A percentile compares a stretch with the other conserved stretches of the same genome.
These are phyloP conservation scores for Pilatotrama ljubarskyi DNA, from an alignment of 768 basidiomycete species.

Conservation along the genomic window DNA sequence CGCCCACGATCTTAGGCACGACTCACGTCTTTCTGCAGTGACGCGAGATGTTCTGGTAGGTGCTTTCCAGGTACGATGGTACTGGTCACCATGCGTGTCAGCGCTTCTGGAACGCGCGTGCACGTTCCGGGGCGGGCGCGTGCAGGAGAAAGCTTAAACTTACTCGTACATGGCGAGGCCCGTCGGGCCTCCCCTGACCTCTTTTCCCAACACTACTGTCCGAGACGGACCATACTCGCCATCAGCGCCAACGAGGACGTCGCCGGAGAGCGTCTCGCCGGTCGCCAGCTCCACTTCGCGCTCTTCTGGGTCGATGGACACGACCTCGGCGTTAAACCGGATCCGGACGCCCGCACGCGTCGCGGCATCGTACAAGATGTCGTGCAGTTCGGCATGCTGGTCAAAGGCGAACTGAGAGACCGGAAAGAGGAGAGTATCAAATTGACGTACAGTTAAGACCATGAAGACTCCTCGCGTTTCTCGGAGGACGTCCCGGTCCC, in stretches of 20 bases:
- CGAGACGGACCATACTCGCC: constrained; percentile 31
- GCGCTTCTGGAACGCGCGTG: neutral
- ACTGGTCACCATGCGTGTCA: neutral
- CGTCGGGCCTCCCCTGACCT: constrained; percentile 16
- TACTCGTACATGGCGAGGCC: constrained; percentile 33
- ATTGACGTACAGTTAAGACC: constrained; percentile 31
- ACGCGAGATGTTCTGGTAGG: neutral
- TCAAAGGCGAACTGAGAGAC: neutral
- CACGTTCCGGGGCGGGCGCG: constrained; percentile 5
- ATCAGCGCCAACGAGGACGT: constrained; percentile 40
- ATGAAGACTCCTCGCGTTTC: constrained; percentile 35
- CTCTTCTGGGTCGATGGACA: constrained; percentile 23
- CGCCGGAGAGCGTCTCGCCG: constrained; percentile 35
- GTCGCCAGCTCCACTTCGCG: constrained; percentile 29
- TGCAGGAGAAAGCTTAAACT: constrained; percentile 8
- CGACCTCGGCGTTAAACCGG: constrained; percentile 31
- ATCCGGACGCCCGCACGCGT: constrained; percentile 28
- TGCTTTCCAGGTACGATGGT: constrained; percentile 5
- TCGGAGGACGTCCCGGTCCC: constrained; percentile 32
- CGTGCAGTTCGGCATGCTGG: constrained; percentile 36
- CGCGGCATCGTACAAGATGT: constrained; percentile 34
- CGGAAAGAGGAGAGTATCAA: too few relatives aligned
- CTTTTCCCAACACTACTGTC: constrained; percentile 15
- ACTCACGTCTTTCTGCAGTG: constrained; percentile 2
- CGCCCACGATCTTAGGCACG: too few relatives aligned